These are phyloP conservation scores for Iberis amara DNA, from an alignment of 441 rosid genomes.

Conservation along the genomic window DNA sequence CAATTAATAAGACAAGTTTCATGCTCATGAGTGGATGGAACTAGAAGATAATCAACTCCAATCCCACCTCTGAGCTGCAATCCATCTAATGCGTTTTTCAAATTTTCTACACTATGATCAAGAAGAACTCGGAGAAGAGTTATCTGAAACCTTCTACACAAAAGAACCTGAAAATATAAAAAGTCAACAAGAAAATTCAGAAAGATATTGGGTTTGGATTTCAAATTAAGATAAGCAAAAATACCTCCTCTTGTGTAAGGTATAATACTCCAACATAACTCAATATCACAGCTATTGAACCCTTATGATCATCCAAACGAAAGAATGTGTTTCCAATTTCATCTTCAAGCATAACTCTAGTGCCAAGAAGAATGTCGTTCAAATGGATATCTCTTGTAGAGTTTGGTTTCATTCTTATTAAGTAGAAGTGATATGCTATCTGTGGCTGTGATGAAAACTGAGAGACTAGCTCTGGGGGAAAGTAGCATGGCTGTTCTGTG, in stretches of 20 bases:
- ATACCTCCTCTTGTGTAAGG: conserved; percentile 43
- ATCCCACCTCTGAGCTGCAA: conserved; percentile 25
- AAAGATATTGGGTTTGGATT: conserved; percentile 6
- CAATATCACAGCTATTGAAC: conserved; percentile 41
- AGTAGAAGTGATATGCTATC: conserved; percentile 47
- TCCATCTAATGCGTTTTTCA: conserved; percentile 36
- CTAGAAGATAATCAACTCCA: conserved; percentile 57
- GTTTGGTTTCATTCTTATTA: conserved; percentile 44
- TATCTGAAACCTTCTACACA: conserved; percentile 62
- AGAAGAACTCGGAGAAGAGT: conserved; percentile 56
- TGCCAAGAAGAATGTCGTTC: conserved; percentile 52
- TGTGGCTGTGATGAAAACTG: conserved; percentile 20
- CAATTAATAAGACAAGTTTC: conserved; percentile 42
- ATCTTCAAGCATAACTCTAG: conserved; percentile 42
- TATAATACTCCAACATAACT: conserved; percentile 43
- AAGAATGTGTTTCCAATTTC: conserved; percentile 39
- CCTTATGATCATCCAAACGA: conserved; percentile 51
- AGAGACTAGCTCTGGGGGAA: conserved; percentile 65
- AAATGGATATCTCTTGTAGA: conserved; percentile 35
- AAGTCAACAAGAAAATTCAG: conserved; percentile 3
- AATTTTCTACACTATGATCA: conserved; percentile 36
- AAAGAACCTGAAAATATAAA: conserved; percentile 41
- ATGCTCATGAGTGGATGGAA: conserved; percentile 38
- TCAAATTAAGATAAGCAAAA: background rate
- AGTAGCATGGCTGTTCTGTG: conserved; percentile 58